Evolutionary conservation across 495 filamentous ascomycete species (phyloP).

Genomic region (Penicillium mononematosum): DNA sequence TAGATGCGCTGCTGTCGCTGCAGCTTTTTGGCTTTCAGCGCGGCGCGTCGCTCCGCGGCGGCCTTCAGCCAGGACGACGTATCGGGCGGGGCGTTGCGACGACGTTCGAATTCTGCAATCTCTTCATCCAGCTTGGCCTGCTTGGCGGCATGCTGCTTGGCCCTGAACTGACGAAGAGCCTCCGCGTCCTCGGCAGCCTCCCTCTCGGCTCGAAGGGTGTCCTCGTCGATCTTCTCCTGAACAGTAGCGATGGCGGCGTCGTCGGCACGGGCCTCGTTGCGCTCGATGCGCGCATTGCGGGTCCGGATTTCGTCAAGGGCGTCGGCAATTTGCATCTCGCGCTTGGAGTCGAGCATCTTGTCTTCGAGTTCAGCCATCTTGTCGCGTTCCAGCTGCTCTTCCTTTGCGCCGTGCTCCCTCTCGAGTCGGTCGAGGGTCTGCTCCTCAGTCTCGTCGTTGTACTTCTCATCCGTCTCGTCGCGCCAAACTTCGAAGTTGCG

Average conservation of each 20-base stretch:
- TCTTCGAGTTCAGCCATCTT: constrained; percentile 78
- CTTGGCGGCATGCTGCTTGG: neutral
- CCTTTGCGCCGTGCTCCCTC: constrained; percentile 61
- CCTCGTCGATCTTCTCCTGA: constrained; percentile 52
- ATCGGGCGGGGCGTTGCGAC: too few relatives aligned
- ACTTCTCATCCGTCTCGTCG: constrained; percentile 46
- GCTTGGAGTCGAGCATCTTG: constrained; percentile 88
- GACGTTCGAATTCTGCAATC: too few relatives aligned
- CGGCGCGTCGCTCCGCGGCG: too few relatives aligned
- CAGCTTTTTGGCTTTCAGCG: too few relatives aligned
- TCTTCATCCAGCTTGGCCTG: too few relatives aligned
- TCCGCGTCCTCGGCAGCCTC: neutral
- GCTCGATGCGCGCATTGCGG: constrained; percentile 82
- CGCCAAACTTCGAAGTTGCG: constrained; percentile 94
- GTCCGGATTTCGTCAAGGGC: constrained; percentile 92
- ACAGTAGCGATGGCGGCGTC: constrained; percentile 47
- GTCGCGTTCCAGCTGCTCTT: constrained; percentile 57
- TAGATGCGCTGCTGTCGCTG: too few relatives aligned
- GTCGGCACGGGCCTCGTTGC: constrained; percentile 58
- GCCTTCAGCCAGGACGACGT: too few relatives aligned
- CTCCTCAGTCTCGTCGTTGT: constrained; percentile 74
- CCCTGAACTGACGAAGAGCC: neutral
- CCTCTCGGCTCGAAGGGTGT: constrained; percentile 67
- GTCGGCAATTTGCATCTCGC: constrained; percentile 96
- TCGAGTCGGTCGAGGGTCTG: constrained; percentile 83